Conservation (phyloP, 345 rosid genomes). For the Salix suchowensis region DNA sequence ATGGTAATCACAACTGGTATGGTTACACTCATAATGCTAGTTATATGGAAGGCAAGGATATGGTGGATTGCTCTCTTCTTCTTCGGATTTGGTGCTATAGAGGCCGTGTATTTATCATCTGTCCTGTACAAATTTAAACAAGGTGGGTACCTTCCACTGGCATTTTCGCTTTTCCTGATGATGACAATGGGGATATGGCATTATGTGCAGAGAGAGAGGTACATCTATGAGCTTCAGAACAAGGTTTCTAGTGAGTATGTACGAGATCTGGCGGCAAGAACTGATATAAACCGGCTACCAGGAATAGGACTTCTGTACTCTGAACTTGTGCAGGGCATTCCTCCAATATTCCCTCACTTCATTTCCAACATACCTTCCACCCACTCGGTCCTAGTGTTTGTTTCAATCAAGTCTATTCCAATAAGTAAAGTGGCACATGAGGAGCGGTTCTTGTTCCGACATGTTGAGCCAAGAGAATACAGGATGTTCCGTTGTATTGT, state of each 20-base stretch:
- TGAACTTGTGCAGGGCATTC: constrained; percentile 73
- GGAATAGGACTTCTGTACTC: constrained; percentile 71
- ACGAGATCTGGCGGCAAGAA: constrained; percentile 32
- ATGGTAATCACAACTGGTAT: constrained; percentile 62
- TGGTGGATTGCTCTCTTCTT: constrained; percentile 41
- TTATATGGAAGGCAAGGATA: constrained; percentile 61
- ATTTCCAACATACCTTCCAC: constrained; percentile 50
- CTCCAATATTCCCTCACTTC: constrained; percentile 67
- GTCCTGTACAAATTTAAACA: constrained; percentile 55
- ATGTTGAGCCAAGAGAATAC: constrained; percentile 52
- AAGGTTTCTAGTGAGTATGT: constrained; percentile 48
- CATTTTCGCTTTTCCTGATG: constrained; percentile 39
- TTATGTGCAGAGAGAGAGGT: constrained; percentile 44
- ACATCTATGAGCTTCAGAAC: constrained; percentile 51
- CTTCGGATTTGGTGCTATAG: constrained; percentile 34
- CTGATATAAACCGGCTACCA: constrained; percentile 43
- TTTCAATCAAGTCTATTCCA: constrained; percentile 64
- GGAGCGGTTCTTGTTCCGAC: constrained; percentile 68
- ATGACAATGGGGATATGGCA: constrained; percentile 62
- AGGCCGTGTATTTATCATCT: constrained; percentile 40
- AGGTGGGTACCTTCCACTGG: constrained; percentile 61
- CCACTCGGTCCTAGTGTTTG: constrained; percentile 60
- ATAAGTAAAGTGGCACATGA: constrained; percentile 40
- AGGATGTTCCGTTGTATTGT: constrained; percentile 69
- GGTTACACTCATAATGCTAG: constrained; percentile 59